A percentile compares a stretch with the other conserved stretches of the same genome.
Conservation (phyloP, 208 protist genomes). For the Naegleria gruberi region DNA sequence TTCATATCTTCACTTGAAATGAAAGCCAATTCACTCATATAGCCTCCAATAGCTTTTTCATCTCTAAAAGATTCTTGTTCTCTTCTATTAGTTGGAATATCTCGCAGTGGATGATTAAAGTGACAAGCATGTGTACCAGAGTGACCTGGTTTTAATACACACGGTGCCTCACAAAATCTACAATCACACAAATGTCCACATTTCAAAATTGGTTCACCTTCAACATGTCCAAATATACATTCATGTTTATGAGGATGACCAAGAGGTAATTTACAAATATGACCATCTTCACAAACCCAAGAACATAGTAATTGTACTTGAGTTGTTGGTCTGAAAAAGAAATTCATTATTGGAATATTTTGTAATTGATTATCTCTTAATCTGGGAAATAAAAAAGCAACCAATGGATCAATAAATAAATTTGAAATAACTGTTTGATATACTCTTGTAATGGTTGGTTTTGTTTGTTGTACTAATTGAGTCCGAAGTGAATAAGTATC, state of each 20-base stretch:
- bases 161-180: slow-evolving; percentile 1
- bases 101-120: slow-evolving; percentile 2
- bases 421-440: background rate
- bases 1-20: slow-evolving; percentile 12
- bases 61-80: slow-evolving; percentile 5
- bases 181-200: slow-evolving; percentile 21
- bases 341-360: background rate
- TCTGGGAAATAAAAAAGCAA: background rate
- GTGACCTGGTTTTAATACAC: slow-evolving; percentile 15
- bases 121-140: slow-evolving; percentile 16
- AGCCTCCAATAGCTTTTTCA: slow-evolving; percentile 24
- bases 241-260: slow-evolving; percentile 10
- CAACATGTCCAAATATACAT: slow-evolving; percentile 21
- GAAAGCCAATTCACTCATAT: slow-evolving; percentile 23
- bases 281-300: slow-evolving; percentile 20
- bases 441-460: background rate
- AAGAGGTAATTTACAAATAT: slow-evolving; percentile 4
- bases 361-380: background rate
- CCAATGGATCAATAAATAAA: slow-evolving; percentile 8
- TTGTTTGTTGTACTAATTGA: background rate
- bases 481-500: background rate
- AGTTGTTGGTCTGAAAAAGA: background rate
- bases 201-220: background rate
- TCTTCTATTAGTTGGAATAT: background rate
- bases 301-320: slow-evolving; percentile 8